Evolutionary conservation across 306 rosid species (phyloP).

Genomic region (Sicyos baderoa): DNA sequence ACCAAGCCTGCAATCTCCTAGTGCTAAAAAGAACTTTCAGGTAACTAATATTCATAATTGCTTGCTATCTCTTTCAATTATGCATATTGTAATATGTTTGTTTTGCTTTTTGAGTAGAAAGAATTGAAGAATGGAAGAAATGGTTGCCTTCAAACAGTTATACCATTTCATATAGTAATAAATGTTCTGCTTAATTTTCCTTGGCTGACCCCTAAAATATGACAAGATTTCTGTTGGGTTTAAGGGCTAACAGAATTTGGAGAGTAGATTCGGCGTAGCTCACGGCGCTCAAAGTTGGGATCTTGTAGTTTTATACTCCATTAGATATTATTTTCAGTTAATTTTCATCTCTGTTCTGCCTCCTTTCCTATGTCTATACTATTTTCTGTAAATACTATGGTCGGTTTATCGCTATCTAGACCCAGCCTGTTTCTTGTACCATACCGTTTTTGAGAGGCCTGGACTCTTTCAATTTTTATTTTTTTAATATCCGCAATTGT

Average conservation of each 20-base stretch:
- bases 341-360: not conserved
- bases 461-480: not conserved
- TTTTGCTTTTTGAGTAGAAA: not conserved
- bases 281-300: not conserved
- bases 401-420: not conserved
- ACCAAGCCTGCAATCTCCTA: conserved; percentile 41
- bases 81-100: not conserved
- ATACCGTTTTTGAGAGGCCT: not conserved
- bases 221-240: not conserved
- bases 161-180: not conserved
- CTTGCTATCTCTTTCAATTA: not conserved
- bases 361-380: not conserved
- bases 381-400: not conserved
- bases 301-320: not conserved
- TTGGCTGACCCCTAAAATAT: not conserved
- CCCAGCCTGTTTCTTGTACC: not conserved
- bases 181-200: not conserved
- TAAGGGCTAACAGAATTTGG: not conserved
- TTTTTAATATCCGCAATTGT: no score
- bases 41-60: not conserved
- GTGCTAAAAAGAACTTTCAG: conserved; percentile 51
- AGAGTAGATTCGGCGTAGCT: not conserved
- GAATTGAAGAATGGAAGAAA: not conserved
- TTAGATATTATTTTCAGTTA: not conserved
- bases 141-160: not conserved